Evolutionary conservation across 805 yeast species (phyloP), one percentile per base, ranked within the genome.

Genomic region (Babjeviella inositovora): DNA sequence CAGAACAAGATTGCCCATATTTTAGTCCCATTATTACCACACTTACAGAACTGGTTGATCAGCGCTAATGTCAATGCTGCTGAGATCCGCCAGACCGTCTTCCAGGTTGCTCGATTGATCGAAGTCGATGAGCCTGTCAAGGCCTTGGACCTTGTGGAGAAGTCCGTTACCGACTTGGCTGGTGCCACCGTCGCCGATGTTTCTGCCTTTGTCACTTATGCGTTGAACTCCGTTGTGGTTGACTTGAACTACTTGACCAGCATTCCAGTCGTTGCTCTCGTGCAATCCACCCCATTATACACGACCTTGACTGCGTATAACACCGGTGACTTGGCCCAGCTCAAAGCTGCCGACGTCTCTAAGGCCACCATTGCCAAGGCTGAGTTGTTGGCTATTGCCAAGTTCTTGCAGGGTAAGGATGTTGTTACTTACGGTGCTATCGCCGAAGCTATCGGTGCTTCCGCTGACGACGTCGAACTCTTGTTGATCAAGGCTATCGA

Each of bases 381-480:
- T 13, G n/a, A 20, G 14, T 13, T 20, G 6, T 20, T 20, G 11
- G 13, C 22, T 16, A 13, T 20, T 13, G 22, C 22, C 11, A 16
- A n/a, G n/a, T 16, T 16, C 18, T 16, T 16, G 18, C 8, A 16
- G 18, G 18, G n/a, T n/a, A 16, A 16, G n/a, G 8, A 8, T 16
- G n/a, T n/a, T n/a, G n/a, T 20, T n/a, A 7, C 22, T 6, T 20
- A 38, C 11, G 39, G 20, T 2, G 41, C 32, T n/a, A 42, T 51
- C 8, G 39, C 41, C 13, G 24, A 32, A 11, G 57, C 53, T 31
- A 32, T 54, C n/a, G 19, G 32, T 3, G 25, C 45, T 23, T 38
- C 50, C 2, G 30, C 33, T 8, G 28, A 34, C 6, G 13, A 10
- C 15, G 22, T 20, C 7, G 22, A 20, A 13, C 7, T 8, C 8